Evolutionary conservation across 2,329 filamentous ascomycete genomes (phyloP).

Genomic region (Talaromyces sp.): DNA sequence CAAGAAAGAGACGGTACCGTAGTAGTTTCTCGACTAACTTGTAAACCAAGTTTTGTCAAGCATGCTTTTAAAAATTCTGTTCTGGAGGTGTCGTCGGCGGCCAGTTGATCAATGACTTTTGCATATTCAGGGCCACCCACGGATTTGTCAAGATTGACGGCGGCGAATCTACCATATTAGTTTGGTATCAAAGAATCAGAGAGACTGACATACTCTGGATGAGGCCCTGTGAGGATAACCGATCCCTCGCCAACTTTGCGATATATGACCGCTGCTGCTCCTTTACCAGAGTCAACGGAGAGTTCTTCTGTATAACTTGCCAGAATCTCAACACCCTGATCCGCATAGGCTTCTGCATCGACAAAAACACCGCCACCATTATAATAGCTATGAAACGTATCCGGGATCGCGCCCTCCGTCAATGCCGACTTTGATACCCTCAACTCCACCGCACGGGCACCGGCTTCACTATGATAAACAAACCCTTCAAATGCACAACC

Average conservation of each 20-base stretch:
- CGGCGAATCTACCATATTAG: slow-evolving; percentile 62
- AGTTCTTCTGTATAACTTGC: slow-evolving; percentile 72
- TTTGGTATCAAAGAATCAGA: slow-evolving; percentile 14
- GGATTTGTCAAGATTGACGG: slow-evolving; percentile 67
- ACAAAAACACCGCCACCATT: slow-evolving; percentile 95
- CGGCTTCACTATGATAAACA: slow-evolving; percentile 80
- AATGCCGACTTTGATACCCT: slow-evolving; percentile 60
- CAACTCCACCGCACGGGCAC: slow-evolving; percentile 67
- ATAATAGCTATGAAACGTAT: slow-evolving; percentile 72
- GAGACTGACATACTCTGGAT: slow-evolving; percentile 68
- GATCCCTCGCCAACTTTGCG: slow-evolving; percentile 76
- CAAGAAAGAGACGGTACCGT: slow-evolving; percentile 73
- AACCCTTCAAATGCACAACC: slow-evolving; percentile 87
- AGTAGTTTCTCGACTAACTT: slow-evolving; percentile 63
- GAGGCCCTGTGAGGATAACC: slow-evolving; percentile 76
- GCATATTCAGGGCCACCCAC: slow-evolving; percentile 64
- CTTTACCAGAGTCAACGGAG: slow-evolving; percentile 68
- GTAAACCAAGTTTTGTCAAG: slow-evolving; percentile 73
- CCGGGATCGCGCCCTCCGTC: slow-evolving; percentile 48
- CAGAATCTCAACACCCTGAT: slow-evolving; percentile 69
- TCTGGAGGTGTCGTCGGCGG: slow-evolving; percentile 64
- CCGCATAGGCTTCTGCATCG: slow-evolving; percentile 59
- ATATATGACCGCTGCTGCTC: slow-evolving; percentile 74
- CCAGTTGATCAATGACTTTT: slow-evolving; percentile 62
- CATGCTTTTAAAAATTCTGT: slow-evolving; percentile 73